Evolutionary conservation across 2,329 filamentous ascomycete genomes (phyloP).

Genomic region (Dryadomyces sulphureus): DNA sequence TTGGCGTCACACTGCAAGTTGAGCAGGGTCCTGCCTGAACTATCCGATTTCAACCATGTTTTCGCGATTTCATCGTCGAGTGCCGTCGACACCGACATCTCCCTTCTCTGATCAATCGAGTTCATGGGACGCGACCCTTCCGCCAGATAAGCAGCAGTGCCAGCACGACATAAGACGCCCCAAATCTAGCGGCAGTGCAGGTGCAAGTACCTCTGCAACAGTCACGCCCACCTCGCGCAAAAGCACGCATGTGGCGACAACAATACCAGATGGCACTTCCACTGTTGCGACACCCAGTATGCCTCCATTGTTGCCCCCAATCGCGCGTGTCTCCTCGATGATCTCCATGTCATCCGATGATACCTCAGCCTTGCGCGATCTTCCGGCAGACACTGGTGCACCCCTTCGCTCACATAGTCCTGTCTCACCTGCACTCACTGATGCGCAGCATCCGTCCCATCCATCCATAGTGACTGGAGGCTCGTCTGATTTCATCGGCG

Average conservation of each 20-base stretch:
- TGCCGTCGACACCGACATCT: conserved; percentile 37
- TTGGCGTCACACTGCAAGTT: not conserved
- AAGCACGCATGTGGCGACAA: not conserved
- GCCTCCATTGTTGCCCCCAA: conserved; percentile 36
- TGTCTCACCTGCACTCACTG: conserved; percentile 4
- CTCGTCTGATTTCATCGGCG: conserved; percentile 37
- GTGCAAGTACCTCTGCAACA: not conserved
- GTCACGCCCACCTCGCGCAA: not conserved
- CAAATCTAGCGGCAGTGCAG: conserved; percentile 5
- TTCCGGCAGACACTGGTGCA: conserved; percentile 8
- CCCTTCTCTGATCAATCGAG: conserved; percentile 30
- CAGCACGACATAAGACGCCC: conserved; percentile 3
- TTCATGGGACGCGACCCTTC: conserved; percentile 23
- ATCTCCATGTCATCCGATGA: not conserved
- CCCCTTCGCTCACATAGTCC: conserved; percentile 1
- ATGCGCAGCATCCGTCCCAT: conserved; percentile 17
- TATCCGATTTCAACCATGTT: conserved; percentile 8
- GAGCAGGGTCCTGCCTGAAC: not conserved
- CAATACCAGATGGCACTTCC: not conserved
- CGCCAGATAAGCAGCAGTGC: conserved; percentile 22
- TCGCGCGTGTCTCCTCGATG: conserved; percentile 23
- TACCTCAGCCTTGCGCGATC: conserved; percentile 12
- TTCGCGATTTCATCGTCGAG: conserved; percentile 44
- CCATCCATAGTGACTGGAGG: conserved; percentile 1
- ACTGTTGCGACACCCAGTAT: conserved; percentile 14